Evolutionary conservation across 139 green algal genomes (phyloP).

Genomic region (Coelastrella sp.): DNA sequence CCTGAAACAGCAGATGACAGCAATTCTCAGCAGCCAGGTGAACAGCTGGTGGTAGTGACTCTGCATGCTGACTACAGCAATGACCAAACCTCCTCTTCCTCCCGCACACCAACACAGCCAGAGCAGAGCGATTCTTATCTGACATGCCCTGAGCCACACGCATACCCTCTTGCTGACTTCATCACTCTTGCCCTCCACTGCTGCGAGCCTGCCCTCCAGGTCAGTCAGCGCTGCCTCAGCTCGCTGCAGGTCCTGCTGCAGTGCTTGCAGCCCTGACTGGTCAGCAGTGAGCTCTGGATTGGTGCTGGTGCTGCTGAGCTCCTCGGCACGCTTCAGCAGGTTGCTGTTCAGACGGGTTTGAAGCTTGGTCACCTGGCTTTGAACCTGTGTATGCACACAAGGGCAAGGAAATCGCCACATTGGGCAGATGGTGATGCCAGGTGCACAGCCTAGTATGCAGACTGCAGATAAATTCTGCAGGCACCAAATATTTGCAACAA

Average conservation of each 20-base stretch:
- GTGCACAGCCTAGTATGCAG: too few relatives aligned
- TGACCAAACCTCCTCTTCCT: too few relatives aligned
- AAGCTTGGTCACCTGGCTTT: conserved; percentile 23
- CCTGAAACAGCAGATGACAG: neutral
- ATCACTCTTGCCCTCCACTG: conserved; percentile 41
- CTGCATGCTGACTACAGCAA: too few relatives aligned
- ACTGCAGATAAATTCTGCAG: too few relatives aligned
- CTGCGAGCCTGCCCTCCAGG: conserved; percentile 9
- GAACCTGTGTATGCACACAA: neutral
- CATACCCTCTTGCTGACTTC: conserved; percentile 43
- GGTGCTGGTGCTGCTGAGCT: conserved; percentile 11
- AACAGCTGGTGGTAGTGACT: neutral
- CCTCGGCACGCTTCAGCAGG: conserved; percentile 46
- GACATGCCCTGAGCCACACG: too few relatives aligned
- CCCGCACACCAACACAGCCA: too few relatives aligned
- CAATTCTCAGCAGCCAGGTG: neutral
- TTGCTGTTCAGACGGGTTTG: conserved; percentile 33
- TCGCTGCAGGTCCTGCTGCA: conserved; percentile 7
- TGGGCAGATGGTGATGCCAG: too few relatives aligned
- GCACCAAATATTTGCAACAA: too few relatives aligned
- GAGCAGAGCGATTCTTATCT: too few relatives aligned
- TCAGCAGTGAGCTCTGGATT: neutral
- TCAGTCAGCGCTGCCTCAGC: conserved; percentile 23
- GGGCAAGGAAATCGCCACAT: neutral
- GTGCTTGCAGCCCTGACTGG: neutral